Percentiles rank a stretch among this genome's conserved stretches.
These are phyloP conservation scores for Coemansia umbellata DNA, from an alignment of 192 early-diverging fungal species.

Conservation along the genomic window DNA sequence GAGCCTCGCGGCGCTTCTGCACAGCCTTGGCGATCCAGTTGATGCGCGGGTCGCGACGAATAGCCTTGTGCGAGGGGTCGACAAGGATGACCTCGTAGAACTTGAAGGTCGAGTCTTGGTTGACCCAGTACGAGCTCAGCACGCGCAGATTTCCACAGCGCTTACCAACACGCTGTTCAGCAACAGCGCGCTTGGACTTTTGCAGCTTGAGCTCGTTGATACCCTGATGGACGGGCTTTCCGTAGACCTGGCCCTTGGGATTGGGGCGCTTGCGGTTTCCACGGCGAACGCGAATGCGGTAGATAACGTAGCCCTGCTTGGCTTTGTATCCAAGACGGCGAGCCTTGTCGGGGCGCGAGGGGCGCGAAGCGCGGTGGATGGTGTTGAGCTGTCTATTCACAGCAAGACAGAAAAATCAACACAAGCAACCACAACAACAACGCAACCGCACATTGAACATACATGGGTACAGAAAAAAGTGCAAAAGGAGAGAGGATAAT, in stretches of 20 bases:
- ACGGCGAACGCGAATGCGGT: slow-evolving; percentile 98
- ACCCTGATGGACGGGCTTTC: slow-evolving; percentile 98
- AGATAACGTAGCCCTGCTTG: slow-evolving; percentile 99
- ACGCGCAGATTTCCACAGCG: slow-evolving; percentile 97
- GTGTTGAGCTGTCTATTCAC: slow-evolving; percentile 92
- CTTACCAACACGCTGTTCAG: slow-evolving; percentile 97
- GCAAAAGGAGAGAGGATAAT: not conserved
- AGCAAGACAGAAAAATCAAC: not conserved
- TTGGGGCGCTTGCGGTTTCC: slow-evolving; percentile 97
- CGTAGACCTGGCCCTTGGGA: slow-evolving; percentile 97
- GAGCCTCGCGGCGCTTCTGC: slow-evolving; percentile 98
- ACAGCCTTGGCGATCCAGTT: slow-evolving; percentile 98
- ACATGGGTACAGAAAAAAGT: not conserved
- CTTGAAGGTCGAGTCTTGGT: slow-evolving; percentile 99
- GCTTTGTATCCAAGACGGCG: slow-evolving; percentile 99
- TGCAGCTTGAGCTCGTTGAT: slow-evolving; percentile 99
- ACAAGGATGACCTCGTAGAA: slow-evolving; percentile 99
- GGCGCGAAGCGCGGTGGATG: slow-evolving; percentile 97
- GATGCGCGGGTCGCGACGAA: slow-evolving; percentile 98
- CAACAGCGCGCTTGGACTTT: slow-evolving; percentile 87
- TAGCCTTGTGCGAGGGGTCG: slow-evolving; percentile 96
- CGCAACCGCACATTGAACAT: not conserved
- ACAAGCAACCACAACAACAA: not conserved
- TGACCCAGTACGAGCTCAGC: slow-evolving; percentile 99
- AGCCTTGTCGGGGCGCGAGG: slow-evolving; percentile 98